Evolutionary conservation across 345 rosid species (phyloP).

Genomic region (Eucalyptus melliodora): DNA sequence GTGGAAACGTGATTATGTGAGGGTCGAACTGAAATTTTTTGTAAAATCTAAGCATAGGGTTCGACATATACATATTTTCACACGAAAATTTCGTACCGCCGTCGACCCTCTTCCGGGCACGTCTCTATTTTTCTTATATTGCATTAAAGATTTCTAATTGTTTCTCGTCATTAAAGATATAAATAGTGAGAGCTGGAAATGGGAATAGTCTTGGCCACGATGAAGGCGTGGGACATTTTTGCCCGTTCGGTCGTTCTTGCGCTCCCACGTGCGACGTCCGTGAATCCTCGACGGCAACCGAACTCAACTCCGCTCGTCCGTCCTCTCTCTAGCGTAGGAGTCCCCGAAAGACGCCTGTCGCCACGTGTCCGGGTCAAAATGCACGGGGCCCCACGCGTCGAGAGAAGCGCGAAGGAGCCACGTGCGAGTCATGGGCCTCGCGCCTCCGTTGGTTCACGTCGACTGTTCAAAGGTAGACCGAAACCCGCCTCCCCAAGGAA

Average conservation of each 20-base stretch:
- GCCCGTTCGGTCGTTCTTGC: background rate
- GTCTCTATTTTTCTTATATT: background rate
- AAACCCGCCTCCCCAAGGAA: slow-evolving; percentile 2
- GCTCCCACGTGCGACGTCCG: background rate
- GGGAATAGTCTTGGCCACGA: background rate
- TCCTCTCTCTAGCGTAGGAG: background rate
- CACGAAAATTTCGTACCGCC: background rate
- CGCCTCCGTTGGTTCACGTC: background rate
- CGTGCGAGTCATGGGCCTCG: background rate
- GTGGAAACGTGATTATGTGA: background rate
- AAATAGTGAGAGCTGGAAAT: background rate
- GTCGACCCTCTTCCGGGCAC: background rate
- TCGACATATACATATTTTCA: too few species aligned
- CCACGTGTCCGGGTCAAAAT: slow-evolving; percentile 17
- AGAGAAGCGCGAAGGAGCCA: background rate
- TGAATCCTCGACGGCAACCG: background rate
- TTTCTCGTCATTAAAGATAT: background rate
- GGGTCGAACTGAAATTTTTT: background rate
- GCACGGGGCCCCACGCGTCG: background rate
- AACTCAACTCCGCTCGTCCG: background rate
- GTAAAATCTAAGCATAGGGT: background rate
- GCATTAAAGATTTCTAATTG: background rate
- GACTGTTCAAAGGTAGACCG: background rate
- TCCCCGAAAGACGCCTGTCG: background rate
- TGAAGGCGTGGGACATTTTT: background rate